These are phyloP conservation scores for Syncephalis plumigaleata DNA, from an alignment of 371 early-diverging fungal species.

Conservation along the genomic window DNA sequence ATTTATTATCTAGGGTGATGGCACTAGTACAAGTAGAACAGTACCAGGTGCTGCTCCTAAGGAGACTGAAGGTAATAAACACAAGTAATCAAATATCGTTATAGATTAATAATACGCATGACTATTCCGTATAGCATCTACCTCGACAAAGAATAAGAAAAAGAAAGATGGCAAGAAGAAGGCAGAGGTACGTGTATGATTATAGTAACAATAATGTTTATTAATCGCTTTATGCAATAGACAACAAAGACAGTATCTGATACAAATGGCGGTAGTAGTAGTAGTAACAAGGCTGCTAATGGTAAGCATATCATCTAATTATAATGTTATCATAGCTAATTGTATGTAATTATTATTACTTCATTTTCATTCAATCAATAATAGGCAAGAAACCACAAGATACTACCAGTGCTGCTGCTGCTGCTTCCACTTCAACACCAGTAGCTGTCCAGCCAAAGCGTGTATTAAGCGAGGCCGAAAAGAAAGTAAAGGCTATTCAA, in stretches of 20 bases:
- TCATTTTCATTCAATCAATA: too few relatives aligned
- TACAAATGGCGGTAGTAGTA: slow-evolving; percentile 10
- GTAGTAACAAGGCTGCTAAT: slow-evolving; percentile 10
- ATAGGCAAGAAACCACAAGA: slow-evolving; percentile 4
- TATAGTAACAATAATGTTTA: background rate
- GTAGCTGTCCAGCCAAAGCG: too few relatives aligned
- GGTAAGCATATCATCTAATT: too few relatives aligned
- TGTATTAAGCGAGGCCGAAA: slow-evolving; percentile 38
- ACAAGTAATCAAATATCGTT: background rate
- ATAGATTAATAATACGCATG: background rate
- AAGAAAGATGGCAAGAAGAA: slow-evolving; percentile 27
- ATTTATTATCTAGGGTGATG: too few relatives aligned
- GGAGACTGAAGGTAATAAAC: background rate
- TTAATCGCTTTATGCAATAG: slow-evolving; percentile 2
- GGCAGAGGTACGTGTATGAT: slow-evolving; percentile 5
- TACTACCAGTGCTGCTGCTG: background rate
- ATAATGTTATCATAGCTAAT: too few relatives aligned
- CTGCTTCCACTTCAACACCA: background rate
- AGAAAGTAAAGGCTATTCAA: slow-evolving; percentile 66
- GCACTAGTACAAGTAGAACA: background rate
- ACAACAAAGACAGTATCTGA: slow-evolving; percentile 3
- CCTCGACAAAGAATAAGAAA: slow-evolving; percentile 42
- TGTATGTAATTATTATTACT: too few relatives aligned
- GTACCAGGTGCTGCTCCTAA: background rate
- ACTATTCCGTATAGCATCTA: slow-evolving; percentile 10